Conservation (phyloP, 1,284 basidiomycete species). For the Papiliotrema nemorosa region DNA sequence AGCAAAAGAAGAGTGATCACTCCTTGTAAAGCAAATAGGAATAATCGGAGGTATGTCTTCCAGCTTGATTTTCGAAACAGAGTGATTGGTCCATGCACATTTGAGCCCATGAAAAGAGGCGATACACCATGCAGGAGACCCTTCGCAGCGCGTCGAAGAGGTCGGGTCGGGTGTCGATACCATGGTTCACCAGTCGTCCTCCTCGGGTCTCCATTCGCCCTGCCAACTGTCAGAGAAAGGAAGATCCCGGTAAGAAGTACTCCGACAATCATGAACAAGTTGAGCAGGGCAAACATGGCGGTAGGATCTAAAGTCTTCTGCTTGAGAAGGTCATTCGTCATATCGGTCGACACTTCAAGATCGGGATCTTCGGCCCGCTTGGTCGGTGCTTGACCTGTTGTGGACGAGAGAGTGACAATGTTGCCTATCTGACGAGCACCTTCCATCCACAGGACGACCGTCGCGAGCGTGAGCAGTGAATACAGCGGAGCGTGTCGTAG, state of each 20-base stretch:
- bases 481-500: background rate
- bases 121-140: background rate
- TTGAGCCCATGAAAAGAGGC: slow-evolving; percentile 5
- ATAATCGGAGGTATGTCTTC: slow-evolving; percentile 1
- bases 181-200: background rate
- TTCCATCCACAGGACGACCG: background rate
- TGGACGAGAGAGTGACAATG: background rate
- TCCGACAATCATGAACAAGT: slow-evolving; percentile 1
- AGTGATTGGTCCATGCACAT: background rate
- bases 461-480: background rate
- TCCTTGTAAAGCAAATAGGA: slow-evolving; percentile 1
- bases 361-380: slow-evolving; percentile 2
- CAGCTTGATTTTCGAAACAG: background rate
- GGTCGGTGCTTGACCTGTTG: background rate
- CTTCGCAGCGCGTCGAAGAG: background rate
- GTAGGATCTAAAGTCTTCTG: background rate
- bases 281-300: slow-evolving; percentile 6
- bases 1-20: slow-evolving; percentile 1
- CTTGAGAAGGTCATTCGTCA: background rate
- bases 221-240: background rate
- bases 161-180: background rate
- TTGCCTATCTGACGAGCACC: slow-evolving; percentile 5
- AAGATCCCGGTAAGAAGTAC: slow-evolving; percentile 1
- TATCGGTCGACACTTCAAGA: background rate
- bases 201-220: background rate